Conservation (phyloP, 2,329 filamentous ascomycete genomes). For the Arthrobotrys conoides region DNA sequence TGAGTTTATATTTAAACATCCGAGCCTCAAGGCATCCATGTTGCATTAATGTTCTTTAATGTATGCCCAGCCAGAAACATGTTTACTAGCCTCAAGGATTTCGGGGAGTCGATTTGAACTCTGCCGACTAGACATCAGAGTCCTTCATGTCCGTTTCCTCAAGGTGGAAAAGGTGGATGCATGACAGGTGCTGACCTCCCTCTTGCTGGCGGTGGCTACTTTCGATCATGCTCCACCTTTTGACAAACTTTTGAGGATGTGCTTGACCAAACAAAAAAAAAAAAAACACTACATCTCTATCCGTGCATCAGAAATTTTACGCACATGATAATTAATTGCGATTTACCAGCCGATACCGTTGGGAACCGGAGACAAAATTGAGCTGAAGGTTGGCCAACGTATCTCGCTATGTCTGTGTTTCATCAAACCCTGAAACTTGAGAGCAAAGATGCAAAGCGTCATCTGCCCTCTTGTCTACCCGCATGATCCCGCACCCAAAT, state of each 20-base stretch:
- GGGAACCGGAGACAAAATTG: constrained; percentile 22
- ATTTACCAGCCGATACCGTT: constrained; percentile 38
- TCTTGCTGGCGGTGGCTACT: constrained; percentile 28
- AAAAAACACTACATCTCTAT: constrained; percentile 8
- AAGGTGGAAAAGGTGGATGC: constrained; percentile 36
- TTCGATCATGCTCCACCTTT: constrained; percentile 26
- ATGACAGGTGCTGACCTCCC: constrained; percentile 29
- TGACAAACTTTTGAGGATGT: constrained; percentile 30
- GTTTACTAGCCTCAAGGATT: constrained; percentile 29
- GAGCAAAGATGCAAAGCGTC: constrained; percentile 31
- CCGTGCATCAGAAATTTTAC: constrained; percentile 23
- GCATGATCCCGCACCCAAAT: constrained; percentile 47
- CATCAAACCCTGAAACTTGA: constrained; percentile 49
- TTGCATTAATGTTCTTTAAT: constrained; percentile 7
- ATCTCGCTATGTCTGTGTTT: constrained; percentile 38
- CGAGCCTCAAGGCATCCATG: constrained; percentile 12
- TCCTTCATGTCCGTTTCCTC: constrained; percentile 50
- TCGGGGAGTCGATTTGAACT: neutral
- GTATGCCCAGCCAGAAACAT: constrained; percentile 35
- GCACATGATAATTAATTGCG: constrained; percentile 26
- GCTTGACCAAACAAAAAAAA: constrained; percentile 1
- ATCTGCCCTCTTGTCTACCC: constrained; percentile 35
- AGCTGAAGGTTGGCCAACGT: constrained; percentile 7
- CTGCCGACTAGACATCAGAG: constrained; percentile 42
- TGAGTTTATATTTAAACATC: constrained; percentile 34